A percentile compares a stretch with the other conserved stretches of the same genome.
phyloP scores from a whole-genome alignment of 495 filamentous ascomycete genomes.

The Penicillium dipodomyicola region DNA sequence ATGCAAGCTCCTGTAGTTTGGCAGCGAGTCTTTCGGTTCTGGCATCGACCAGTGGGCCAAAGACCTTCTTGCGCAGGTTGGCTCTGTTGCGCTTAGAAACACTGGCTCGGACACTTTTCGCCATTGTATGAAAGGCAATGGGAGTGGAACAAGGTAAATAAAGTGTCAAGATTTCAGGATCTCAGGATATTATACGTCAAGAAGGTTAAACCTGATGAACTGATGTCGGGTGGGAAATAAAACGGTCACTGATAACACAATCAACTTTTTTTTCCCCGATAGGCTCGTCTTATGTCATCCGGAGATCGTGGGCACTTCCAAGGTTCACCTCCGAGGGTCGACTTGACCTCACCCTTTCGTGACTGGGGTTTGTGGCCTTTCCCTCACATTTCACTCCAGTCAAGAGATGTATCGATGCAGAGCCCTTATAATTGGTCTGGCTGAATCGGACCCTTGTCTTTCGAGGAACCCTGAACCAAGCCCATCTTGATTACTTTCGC shows the following conservation, averaged over 20 bases:
- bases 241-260: conserved; percentile 9
- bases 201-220: not conserved
- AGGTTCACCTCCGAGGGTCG: conserved; percentile 17
- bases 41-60: conserved; percentile 72
- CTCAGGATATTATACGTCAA: not conserved
- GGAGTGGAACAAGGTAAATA: not conserved
- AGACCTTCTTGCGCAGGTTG: conserved; percentile 71
- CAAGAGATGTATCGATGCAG: conserved; percentile 26
- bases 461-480: conserved; percentile 8
- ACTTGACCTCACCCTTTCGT: conserved; percentile 1
- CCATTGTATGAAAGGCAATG: conserved; percentile 55
- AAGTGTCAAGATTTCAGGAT: not conserved
- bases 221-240: conserved; percentile 8
- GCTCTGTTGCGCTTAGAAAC: conserved; percentile 73
- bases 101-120: conserved; percentile 75
- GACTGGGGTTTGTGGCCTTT: conserved; percentile 3
- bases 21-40: conserved; percentile 75
- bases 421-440: conserved; percentile 18
- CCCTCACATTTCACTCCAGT: not conserved
- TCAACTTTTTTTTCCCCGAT: conserved; percentile 22
- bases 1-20: conserved; percentile 71
- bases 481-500: conserved; percentile 8
- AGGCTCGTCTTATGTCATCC: conserved; percentile 44
- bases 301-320: conserved; percentile 19
- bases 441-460: conserved; percentile 16